Base-by-base conservation (phyloP, 2,329 filamentous ascomycete species). In the Akanthomyces dipterigenus region DNA sequence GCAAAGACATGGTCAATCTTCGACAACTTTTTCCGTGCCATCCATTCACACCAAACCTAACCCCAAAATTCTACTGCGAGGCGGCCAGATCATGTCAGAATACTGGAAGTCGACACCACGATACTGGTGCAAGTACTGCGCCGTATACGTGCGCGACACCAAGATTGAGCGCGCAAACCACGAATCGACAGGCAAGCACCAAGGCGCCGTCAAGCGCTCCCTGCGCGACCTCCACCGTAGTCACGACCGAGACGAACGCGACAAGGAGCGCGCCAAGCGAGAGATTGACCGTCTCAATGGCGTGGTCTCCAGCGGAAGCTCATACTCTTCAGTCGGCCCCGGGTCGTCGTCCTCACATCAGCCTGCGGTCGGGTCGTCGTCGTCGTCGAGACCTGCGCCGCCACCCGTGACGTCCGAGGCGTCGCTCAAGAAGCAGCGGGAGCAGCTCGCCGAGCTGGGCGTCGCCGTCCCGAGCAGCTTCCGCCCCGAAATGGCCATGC, bases 101-200 rank as follows among this genome's bases (percentile, higher is more conserved):
- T 96, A 96, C 77, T 98, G 95, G 95, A 98, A 98, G 74, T 97
- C 93, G 22, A 96, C 93, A 73, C 93, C 93, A 6, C 93, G 89
- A 72, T 96, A 96, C 78, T 98, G 93, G 92, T 99, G 95, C 84
- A 98, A 98, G 75, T 91, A 96, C 80, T 99, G 95, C 83, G 85
- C 86, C 71, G 85, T 84, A 71, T 98, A 87, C 75, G 90, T 99
- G 55, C 90, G 91, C 76, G 95, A 99, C 79, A 97, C 93, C 24
- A 88, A 91, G 67, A 86, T 97, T 74, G 93, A 96, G 74, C 89
- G 88, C 68, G 82, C 87, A 66, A 93, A 97, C 75, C 93, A 97
- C 76, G 93, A 97, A 75, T 85, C 89, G 28, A 96, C 91, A 0
- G 88, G 79, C 16, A 91, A 88, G 72, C 93, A 97, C 74, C 91